These are phyloP conservation scores for Gnaphalium uliginosum DNA, from an alignment of 129 eudicot species.

Conservation along the genomic window DNA sequence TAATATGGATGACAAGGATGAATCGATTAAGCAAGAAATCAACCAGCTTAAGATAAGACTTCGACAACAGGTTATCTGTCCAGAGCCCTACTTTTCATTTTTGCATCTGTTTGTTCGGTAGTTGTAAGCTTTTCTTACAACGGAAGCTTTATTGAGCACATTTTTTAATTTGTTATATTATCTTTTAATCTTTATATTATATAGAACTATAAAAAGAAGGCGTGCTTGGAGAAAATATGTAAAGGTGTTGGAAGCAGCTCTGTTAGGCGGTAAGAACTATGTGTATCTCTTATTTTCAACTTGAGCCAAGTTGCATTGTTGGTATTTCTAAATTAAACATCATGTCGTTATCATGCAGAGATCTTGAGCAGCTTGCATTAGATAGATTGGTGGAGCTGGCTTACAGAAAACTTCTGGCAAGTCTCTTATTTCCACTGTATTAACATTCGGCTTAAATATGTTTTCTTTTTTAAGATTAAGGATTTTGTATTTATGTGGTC, in stretches of 20 bases:
- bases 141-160: slow-evolving; percentile 9
- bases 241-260: slow-evolving; percentile 45
- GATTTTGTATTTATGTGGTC: neutral
- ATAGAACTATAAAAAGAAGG: slow-evolving; percentile 63
- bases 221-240: slow-evolving; percentile 54
- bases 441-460: neutral
- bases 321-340: slow-evolving; percentile 12
- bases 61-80: slow-evolving; percentile 56
- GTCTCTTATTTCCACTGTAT: slow-evolving; percentile 5
- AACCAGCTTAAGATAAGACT: slow-evolving; percentile 57
- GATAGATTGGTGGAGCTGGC: slow-evolving; percentile 79
- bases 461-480: neutral
- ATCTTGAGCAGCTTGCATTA: slow-evolving; percentile 82
- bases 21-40: slow-evolving; percentile 58
- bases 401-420: slow-evolving; percentile 77
- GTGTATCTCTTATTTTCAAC: slow-evolving; percentile 2
- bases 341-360: slow-evolving; percentile 45
- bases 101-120: neutral
- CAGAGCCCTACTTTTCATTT: neutral
- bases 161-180: slow-evolving; percentile 11
- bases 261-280: slow-evolving; percentile 50
- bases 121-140: neutral
- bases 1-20: slow-evolving; percentile 78
- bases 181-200: slow-evolving; percentile 9
- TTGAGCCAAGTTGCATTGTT: slow-evolving; percentile 10